Percentiles rank a stretch among this genome's conserved stretches.
phyloP scores from a whole-genome alignment of 2,329 filamentous ascomycete genomes.

The Cercospora sp. region DNA sequence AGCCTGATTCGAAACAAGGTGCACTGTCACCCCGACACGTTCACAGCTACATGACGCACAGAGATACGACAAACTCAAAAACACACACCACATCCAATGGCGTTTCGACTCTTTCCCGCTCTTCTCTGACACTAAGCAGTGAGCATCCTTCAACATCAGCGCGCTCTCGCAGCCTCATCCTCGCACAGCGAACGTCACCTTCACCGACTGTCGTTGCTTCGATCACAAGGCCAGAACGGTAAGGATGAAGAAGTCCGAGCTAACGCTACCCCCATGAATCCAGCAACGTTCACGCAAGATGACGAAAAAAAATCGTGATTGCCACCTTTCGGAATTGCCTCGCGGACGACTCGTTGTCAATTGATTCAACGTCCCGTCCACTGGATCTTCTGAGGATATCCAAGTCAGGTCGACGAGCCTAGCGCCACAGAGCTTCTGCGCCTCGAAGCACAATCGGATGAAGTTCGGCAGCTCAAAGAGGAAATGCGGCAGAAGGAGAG shows the following conservation, averaged over 20 bases:
- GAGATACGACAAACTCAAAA: not conserved
- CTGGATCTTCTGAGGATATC: not conserved
- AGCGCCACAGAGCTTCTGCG: not conserved
- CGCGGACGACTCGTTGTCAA: not conserved
- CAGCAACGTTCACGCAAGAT: not conserved
- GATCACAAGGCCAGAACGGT: not conserved
- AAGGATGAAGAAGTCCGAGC: not conserved
- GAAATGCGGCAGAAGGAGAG: constrained; percentile 11
- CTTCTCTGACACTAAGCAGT: not conserved
- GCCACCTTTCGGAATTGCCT: not conserved
- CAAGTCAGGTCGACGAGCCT: not conserved
- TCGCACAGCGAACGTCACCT: not conserved
- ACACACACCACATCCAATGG: not conserved
- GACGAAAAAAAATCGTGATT: not conserved
- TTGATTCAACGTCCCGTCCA: not conserved
- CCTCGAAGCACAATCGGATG: constrained; percentile 2
- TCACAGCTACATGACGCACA: not conserved
- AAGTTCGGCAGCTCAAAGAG: constrained; percentile 10
- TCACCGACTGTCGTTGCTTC: not conserved
- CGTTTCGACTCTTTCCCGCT: not conserved
- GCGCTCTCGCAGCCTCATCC: not conserved
- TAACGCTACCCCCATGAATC: not conserved
- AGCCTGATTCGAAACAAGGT: not conserved
- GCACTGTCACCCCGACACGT: not conserved
- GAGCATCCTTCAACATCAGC: not conserved